phyloP scores from a whole-genome alignment of 2,329 filamentous ascomycete species.

The Xylariales sp. region DNA sequence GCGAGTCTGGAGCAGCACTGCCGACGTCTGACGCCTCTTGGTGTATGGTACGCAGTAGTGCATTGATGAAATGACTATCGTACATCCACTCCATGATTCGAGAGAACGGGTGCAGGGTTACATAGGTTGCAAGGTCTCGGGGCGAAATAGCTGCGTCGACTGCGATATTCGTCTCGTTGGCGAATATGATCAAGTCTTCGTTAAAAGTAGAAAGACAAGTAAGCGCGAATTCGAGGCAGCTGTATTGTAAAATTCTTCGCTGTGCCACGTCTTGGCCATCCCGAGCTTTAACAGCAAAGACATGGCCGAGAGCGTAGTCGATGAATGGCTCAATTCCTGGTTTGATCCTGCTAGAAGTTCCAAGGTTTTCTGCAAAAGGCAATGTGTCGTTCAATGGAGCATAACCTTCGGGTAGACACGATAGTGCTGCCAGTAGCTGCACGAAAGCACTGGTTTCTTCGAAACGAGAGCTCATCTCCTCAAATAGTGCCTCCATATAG shows the following conservation, averaged over 20 bases:
- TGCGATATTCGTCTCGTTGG: conserved; percentile 69
- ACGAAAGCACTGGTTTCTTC: conserved; percentile 85
- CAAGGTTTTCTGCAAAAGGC: conserved; percentile 82
- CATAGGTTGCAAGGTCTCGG: conserved; percentile 72
- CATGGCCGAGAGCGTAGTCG: conserved; percentile 79
- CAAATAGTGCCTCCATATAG: conserved; percentile 61
- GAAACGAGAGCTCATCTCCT: conserved; percentile 71
- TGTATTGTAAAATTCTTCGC: conserved; percentile 67
- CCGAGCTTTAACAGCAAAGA: conserved; percentile 64
- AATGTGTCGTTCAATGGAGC: conserved; percentile 66
- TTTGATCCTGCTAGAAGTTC: conserved; percentile 66
- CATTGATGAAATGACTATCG: conserved; percentile 79
- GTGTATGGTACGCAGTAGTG: conserved; percentile 73
- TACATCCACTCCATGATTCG: conserved; percentile 98
- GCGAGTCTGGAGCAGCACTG: conserved; percentile 69
- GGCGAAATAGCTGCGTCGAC: conserved; percentile 72
- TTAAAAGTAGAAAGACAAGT: conserved; percentile 84
- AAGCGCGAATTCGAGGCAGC: conserved; percentile 78
- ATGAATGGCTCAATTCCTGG: conserved; percentile 89
- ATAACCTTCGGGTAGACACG: conserved; percentile 60
- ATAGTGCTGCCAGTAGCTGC: conserved; percentile 66
- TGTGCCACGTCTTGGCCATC: conserved; percentile 65
- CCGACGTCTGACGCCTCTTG: conserved; percentile 70
- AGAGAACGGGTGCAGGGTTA: conserved; percentile 84
- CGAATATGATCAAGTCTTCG: conserved; percentile 83